Evolutionary conservation across 441 rosid species (phyloP).

Genomic region (Melastoma candidum): DNA sequence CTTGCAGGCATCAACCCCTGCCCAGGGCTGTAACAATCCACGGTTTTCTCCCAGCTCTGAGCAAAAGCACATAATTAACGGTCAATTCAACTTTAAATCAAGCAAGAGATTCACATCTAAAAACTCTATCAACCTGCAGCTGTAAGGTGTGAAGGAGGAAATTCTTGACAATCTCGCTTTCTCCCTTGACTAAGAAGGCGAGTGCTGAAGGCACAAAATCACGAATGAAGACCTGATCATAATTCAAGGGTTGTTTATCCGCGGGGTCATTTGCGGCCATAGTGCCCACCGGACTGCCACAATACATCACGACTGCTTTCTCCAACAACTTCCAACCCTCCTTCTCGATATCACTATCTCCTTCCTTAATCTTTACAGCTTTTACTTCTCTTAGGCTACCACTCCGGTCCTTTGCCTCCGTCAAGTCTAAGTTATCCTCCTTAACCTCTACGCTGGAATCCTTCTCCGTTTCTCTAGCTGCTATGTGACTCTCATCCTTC

Average conservation of each 20-base stretch:
- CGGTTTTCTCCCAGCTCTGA: constrained; percentile 16
- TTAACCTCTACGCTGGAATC: constrained; percentile 10
- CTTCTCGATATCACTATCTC: constrained; percentile 9
- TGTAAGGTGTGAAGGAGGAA: constrained; percentile 15
- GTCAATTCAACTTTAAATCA: too few species aligned
- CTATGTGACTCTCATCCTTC: constrained; percentile 6
- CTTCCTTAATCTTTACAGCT: constrained; percentile 6
- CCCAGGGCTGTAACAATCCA: constrained; percentile 15
- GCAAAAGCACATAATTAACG: neutral
- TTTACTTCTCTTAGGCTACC: constrained; percentile 2
- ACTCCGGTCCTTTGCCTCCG: constrained; percentile 7
- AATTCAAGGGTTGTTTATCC: constrained; percentile 2
- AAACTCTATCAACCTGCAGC: constrained; percentile 10
- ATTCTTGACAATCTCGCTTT: constrained; percentile 9
- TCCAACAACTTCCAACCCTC: constrained; percentile 12
- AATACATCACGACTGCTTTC: constrained; percentile 9
- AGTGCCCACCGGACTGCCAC: constrained; percentile 10
- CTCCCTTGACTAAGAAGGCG: constrained; percentile 15
- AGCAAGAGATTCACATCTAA: neutral
- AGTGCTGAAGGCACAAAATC: constrained; percentile 15
- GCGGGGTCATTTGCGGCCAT: constrained; percentile 13
- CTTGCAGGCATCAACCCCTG: constrained; percentile 17
- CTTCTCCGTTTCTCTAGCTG: neutral
- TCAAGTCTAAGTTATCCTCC: constrained; percentile 12
- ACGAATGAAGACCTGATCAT: constrained; percentile 17